phyloP scores from a whole-genome alignment of 2,329 filamentous ascomycete species.

The Fusarium virguliforme region DNA sequence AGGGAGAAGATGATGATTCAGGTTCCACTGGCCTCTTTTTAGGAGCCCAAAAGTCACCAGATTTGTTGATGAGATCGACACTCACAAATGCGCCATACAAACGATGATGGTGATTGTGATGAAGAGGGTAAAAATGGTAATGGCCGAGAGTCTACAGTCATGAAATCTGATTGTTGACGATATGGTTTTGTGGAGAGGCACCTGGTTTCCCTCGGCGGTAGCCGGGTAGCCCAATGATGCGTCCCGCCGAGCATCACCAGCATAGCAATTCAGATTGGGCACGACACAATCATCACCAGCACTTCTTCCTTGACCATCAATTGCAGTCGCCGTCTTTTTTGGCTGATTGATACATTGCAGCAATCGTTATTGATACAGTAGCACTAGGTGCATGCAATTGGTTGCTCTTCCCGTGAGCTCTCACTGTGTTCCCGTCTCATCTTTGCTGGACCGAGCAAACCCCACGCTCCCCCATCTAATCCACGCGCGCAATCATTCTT shows the following conservation, averaged over 20 bases:
- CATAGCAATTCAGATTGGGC: constrained; percentile 8
- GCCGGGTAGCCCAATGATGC: constrained; percentile 45
- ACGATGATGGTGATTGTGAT: not conserved
- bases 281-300: constrained; percentile 25
- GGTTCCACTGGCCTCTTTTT: constrained; percentile 33
- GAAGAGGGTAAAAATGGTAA: constrained; percentile 1
- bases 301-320: constrained; percentile 17
- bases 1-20: constrained; percentile 31
- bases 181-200: constrained; percentile 40
- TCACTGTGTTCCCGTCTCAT: constrained; percentile 40
- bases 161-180: constrained; percentile 21
- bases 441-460: constrained; percentile 40
- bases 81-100: constrained; percentile 1
- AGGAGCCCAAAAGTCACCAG: constrained; percentile 18
- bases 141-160: not conserved
- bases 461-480: constrained; percentile 40
- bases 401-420: constrained; percentile 44
- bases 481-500: constrained; percentile 46
- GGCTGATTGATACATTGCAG: constrained; percentile 53
- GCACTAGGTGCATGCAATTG: constrained; percentile 48
- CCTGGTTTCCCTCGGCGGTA: constrained; percentile 44
- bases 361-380: constrained; percentile 57
- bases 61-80: not conserved
- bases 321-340: constrained; percentile 34
- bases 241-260: constrained; percentile 30